Evolutionary conservation across 805 yeast species (phyloP), one percentile per base, ranked within the genome.

Genomic region (Wickerhamiella sergipiensis): DNA sequence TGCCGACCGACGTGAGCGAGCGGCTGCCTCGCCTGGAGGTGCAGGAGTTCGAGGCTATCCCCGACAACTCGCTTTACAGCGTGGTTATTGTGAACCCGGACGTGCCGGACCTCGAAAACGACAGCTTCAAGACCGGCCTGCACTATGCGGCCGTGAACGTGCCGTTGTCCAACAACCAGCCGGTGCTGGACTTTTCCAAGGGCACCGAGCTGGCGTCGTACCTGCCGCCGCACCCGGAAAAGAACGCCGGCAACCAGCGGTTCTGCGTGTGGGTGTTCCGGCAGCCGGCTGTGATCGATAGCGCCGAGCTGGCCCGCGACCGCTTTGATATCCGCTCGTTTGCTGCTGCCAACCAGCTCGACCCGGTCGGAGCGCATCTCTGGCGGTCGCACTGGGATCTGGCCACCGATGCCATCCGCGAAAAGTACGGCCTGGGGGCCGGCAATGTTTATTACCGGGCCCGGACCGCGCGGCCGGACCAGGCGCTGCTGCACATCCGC

Each of bases 11-110:
- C 57, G 86, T 80, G 15, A 86, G 89, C 2, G 65, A 75, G 31
- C 76, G 78, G 57, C 84, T 87, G 13, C 97, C 97, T n/a, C 74
- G 79, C 21, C 70, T 90, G 51, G 75, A 79, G 63, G 73, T 90
- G 47, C 82, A 82, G 59, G 92, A 85, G 63, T 89, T 79, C 61
- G 86, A 77, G 13, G 56, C 60, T 21, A 61, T 71, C 18, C 69
- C 71, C 24, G 53, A 49, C 18, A 68, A 71, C 5, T 61, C 57
- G n/a, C 69, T 78, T 50, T 92, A 87, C 68, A 79, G 97, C 0
- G 73, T 89, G 8, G 64, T 90, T 45, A 68, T 92, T 47, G 92
- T 92, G 24, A 89, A 90, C 64, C 96, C 97, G 17, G 98, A 92
- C 67, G 78, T 80, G 45, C 96, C 97, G 15, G 88, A 88, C 61